Evolutionary conservation across 345 rosid species (phyloP), one percentile per base, ranked within the genome.

Genomic region (Xanthoceras sorbifolium): DNA sequence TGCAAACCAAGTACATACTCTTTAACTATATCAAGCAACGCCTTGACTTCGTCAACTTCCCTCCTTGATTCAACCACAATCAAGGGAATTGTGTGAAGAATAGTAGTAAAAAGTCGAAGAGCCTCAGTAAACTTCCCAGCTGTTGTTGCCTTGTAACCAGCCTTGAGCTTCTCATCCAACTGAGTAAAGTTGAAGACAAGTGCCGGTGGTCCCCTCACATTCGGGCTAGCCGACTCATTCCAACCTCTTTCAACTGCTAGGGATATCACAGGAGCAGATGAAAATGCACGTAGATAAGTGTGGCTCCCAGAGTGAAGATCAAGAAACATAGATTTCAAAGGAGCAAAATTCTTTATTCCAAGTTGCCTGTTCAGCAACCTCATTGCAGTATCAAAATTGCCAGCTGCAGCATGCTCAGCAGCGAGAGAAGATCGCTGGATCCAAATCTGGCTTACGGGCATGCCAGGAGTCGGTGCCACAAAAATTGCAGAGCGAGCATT

Each of bases 41-140:
- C 97, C 81, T 96, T 96, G 1, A 96, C 98, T 81, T 96, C 99
- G 38, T 96, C 99, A 8, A 93, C 99, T 78, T 96, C 99, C 85
- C 97, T 90, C 86, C 99, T 93, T 20, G 98, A 86, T 72, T 96
- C 98, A 15, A 93, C 99, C 73, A 93, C 94, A 63, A 93, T 89
- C 42, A 96, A 73, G 1, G 99, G 99, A 80, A 96, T 92, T 14
- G 98, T 91, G 80, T 93, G 98, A 48, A 96, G 99, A 72, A 96
- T 92, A 82, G 86, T 80, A 12, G 88, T 79, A 77, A 93, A 96
- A 46, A 90, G 78, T 12, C 93, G 84, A 68, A 93, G 97, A 63
- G 97, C 98, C 79, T 96, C 99, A 0, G 84, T 77, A 54, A 96
- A 84, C 78, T 87, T 96, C 70, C 99, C 99, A 4, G 79, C 46